Base-by-base conservation (phyloP, 2,329 filamentous ascomycete genomes). In the Cladosporium sp. region DNA sequence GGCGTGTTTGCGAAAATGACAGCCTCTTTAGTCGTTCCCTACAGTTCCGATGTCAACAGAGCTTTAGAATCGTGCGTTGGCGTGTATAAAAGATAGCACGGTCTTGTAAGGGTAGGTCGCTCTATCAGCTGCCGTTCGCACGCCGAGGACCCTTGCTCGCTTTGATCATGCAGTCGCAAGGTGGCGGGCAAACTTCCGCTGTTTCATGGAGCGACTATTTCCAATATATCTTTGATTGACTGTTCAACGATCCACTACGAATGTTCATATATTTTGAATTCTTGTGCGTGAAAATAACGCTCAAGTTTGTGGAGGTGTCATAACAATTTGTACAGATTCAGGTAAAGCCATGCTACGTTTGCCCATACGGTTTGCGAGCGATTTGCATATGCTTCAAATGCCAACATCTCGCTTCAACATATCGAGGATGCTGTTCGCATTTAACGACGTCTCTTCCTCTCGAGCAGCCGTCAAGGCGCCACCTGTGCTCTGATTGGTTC, bases 331-430 rank as follows among this genome's bases (percentile, higher is more conserved):
- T 25, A 25, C 25, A 25, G 3, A 34, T 34, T 34, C 30, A 34
- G 11, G 30, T 34, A 3, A 8, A 8, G 9, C 4, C 30, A 34
- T 12, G 9, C 11, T 34, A 8, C 30, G 3, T 34, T 11, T 34
- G 11, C 8, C 30, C 9, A 34, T 5, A 34, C 4, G 5, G 7
- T 2, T 34, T 34, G 2, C 30, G 11, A 34, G 25, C 25, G 6
- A 6, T 3, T 25, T 25, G 3, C 25, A 3, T 6, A 8, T 45
- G 25, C 20, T 17, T 17, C 34, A 58, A n/a, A 59, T 30, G 20
- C 56, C 56, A 38, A 59, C 49, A 62, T 79, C 77, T 47, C 74
- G 69, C 66, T 74, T 75, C 55, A 79, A 66, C 64, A 79, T 75
- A 51, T 78, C 73, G 7, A 78, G 67, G 42, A 79, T 76, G 55